Evolutionary conservation across 371 early-diverging fungal species (phyloP), one percentile per base, ranked within the genome.

Genomic region (Mucor irregularis): DNA sequence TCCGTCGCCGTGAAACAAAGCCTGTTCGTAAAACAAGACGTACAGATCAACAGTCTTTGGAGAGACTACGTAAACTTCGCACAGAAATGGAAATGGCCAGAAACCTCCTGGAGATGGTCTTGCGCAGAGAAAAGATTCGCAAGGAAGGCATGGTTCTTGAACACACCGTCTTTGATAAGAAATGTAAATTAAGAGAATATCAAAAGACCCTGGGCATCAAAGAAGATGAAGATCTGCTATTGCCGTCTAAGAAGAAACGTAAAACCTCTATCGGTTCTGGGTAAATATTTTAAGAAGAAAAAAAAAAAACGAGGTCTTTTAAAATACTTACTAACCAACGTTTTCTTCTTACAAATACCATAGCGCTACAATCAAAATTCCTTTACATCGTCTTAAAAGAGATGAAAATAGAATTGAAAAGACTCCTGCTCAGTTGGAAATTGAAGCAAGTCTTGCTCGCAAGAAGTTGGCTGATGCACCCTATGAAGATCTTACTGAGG

Each of bases 1-100:
- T 98, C 79, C 90, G 98, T 46, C 87, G 92, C 39, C 85, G 98
- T 28, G 98, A 97, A 68, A 83, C 93, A 47, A 91, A 90, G 62
- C 85, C 86, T 5, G 61, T 88, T 10, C 90, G 98, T 26, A 95
- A 95, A 64, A 91, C 95, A 7, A 74, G 96, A 45, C 88, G 94
- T n/a, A 87, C 89, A 16, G 97, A 98, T 66, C 83, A 86, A 38
- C 88, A 88, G 47, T 87, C 92, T 4, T 61, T 94, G 24, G 91
- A 96, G 47, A 87, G 91, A 54, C 76, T 97, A 33, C 81, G 85
- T n/a, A 81, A 86, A 46, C 69, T 98, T 28, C 90, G 91, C 17
- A 73, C 77, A 45, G 93, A 96, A 50, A 77, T 98, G 86, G 80
- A 85, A 53, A 71, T 70, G 31, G 95, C 91, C 0, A 77, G 87